Base-by-base conservation (phyloP, 768 basidiomycete species). In the Rhodotorula taiwanensis region DNA sequence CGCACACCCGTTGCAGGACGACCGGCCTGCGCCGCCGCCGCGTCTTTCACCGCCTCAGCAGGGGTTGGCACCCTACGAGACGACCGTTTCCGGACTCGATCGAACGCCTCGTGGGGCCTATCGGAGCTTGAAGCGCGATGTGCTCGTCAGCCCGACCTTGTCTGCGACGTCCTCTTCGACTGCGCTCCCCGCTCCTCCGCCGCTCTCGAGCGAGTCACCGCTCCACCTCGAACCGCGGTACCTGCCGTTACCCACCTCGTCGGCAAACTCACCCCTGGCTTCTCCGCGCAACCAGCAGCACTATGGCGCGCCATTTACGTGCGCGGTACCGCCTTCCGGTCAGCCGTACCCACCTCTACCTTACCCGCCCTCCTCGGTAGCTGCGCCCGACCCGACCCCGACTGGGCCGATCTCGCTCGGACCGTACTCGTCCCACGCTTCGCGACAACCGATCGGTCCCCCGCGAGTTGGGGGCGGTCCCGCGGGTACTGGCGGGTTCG, bases 221-320 rank as follows among this genome's bases (percentile, higher is more conserved):
- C 34, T 3, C 11, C 16, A 6, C 1, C 53, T 60, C 58, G 64
- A 65, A 34, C 58, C 64, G 41, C 58, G 64, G 4, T 52, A 60
- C 41, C 59, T 52, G 25, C 64, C 64, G 11, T 54, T 65, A n/a
- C 64, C 64, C 21, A 7, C 5, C 28, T 65, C 64, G 34, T 52
- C 54, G 1, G 47, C 58, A 1, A 65, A 58, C 16, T 65, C 64
- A 0, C 64, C 64, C 1, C 64, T 65, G 50, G 64, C 64, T 1
- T 65, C 64, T 0, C 64, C 58, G 18, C 49, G 41, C 21, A 23
- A 25, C 20, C 10, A 18, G 23, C 23, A 13, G 7, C 41, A 25
- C 13, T 21, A 5, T 18, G n/a, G n/a, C n/a, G n/a, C n/a, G n/a
- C 36, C 53, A 10, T 42, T 42, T 15, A 34, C 59, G 11, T 60